Base-by-base conservation (phyloP, 163 green algal genomes). In the Scenedesmus sp. region DNA sequence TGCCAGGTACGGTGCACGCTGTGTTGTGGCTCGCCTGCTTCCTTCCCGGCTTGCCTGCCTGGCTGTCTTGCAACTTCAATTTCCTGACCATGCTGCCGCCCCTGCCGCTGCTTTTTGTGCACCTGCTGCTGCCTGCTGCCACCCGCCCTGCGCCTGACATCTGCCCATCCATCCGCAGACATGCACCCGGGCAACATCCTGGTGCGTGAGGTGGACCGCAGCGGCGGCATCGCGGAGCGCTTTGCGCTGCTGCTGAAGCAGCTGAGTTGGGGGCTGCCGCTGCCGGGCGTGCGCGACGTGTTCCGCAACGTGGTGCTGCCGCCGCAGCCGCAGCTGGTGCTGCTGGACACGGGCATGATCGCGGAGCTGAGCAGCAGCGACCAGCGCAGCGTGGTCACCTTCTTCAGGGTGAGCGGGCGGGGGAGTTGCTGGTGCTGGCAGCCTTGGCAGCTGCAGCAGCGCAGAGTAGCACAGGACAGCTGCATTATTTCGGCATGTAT, bases 101-200 rank as follows among this genome's bases (percentile, higher is more conserved):
- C 26, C 62, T 70, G 12, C 62, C 62, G 12, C 62, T 70, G 62
- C 62, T 20, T 70, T 12, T 70, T 12, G 6, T 56, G 7, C 2
- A 10, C 74, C 8, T 20, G 1, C n/a, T 55, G 26, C 4, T 20
- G 13, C n/a, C 74, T 82, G 74, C n/a, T 87, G 57, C 57, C 52
- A 3, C 66, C 3, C 0, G 9, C 20, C 74, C 56, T 55, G 26
- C 54, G 2, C 52, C 74, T 67, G 46, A 10, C 74, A 9, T 15
- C n/a, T 16, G 26, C 77, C 82, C 18, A 16, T 64, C 2, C 76
- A 56, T 5, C 83, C n/a, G 83, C 88, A 84, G 98, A 99, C 94
- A 94, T 99, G 93, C 98, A 99, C 95, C 98, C 98, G 16, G 98
- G 98, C 79, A 99, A 99, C 94, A 99, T 99, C 82, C 89, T 99